These are phyloP conservation scores for Dryas drummondii DNA, from an alignment of 306 rosid species.

Conservation along the genomic window DNA sequence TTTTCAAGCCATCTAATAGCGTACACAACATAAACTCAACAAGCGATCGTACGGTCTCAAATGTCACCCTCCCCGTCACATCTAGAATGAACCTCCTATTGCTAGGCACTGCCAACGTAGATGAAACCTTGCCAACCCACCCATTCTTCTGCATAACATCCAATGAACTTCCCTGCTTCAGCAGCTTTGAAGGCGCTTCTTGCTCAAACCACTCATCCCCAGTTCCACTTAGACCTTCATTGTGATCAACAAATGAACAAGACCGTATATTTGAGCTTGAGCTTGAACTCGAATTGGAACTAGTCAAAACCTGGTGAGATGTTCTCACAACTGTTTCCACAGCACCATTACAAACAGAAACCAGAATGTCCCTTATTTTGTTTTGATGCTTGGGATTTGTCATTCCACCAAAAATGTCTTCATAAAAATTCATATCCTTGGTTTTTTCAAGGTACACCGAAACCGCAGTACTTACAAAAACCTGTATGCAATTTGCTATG, in stretches of 20 bases:
- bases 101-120: constrained; percentile 74
- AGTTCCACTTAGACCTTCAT: constrained; percentile 19
- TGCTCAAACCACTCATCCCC: constrained; percentile 32
- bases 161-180: constrained; percentile 25
- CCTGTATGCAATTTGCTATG: constrained; percentile 55
- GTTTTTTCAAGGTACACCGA: constrained; percentile 81
- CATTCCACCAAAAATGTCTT: constrained; percentile 71
- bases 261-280: constrained; percentile 22
- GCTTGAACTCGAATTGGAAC: constrained; percentile 23
- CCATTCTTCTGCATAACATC: constrained; percentile 36
- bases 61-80: constrained; percentile 80
- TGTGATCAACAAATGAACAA: constrained; percentile 30
- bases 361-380: constrained; percentile 58
- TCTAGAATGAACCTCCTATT: constrained; percentile 75
- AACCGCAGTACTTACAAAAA: constrained; percentile 84
- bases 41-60: constrained; percentile 66
- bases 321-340: constrained; percentile 80
- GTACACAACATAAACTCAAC: constrained; percentile 60
- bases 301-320: constrained; percentile 74
- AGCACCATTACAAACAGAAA: constrained; percentile 79
- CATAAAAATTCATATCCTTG: constrained; percentile 66
- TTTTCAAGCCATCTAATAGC: constrained; percentile 59
- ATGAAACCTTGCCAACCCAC: constrained; percentile 66
- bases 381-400: constrained; percentile 73
- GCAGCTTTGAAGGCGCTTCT: constrained; percentile 38